These are phyloP conservation scores for Debaryomyces sp. DNA, from an alignment of 1,139 yeast genomes.

Conservation along the genomic window DNA sequence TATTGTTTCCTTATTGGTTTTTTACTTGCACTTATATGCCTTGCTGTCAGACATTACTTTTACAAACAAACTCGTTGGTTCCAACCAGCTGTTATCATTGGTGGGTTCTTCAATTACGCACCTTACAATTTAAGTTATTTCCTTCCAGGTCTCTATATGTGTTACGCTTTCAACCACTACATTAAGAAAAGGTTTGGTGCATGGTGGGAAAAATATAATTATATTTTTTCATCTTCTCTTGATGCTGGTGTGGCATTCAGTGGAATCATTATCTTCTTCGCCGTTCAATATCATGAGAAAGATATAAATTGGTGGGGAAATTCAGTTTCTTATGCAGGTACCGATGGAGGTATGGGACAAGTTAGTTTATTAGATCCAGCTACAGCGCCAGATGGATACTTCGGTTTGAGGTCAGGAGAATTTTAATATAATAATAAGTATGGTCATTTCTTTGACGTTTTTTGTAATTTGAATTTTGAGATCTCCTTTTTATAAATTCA, in stretches of 20 bases:
- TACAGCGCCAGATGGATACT: neutral
- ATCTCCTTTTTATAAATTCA: no score
- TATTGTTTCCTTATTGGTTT: slow-evolving; percentile 55
- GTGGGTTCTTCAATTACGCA: slow-evolving; percentile 40
- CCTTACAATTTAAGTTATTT: slow-evolving; percentile 37
- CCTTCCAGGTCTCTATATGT: slow-evolving; percentile 22
- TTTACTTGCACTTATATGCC: slow-evolving; percentile 39
- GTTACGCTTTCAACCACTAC: slow-evolving; percentile 49
- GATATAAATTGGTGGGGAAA: slow-evolving; percentile 64
- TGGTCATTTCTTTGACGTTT: neutral
- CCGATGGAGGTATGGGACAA: neutral
- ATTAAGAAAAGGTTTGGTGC: slow-evolving; percentile 45
- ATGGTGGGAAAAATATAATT: slow-evolving; percentile 66
- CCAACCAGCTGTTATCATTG: slow-evolving; percentile 50
- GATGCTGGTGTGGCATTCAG: slow-evolving; percentile 57
- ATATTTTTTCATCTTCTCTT: slow-evolving; percentile 52
- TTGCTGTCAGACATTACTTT: slow-evolving; percentile 39
- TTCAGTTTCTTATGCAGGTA: slow-evolving; percentile 3
- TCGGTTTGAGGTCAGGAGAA: neutral
- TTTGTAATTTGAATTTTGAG: neutral
- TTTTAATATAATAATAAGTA: neutral
- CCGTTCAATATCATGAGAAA: slow-evolving; percentile 48
- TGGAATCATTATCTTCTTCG: slow-evolving; percentile 56
- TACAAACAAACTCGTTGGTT: slow-evolving; percentile 34
- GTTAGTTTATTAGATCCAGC: neutral